Conservation (phyloP, 169 alveolate genomes). For the Babesia bovis region DNA sequence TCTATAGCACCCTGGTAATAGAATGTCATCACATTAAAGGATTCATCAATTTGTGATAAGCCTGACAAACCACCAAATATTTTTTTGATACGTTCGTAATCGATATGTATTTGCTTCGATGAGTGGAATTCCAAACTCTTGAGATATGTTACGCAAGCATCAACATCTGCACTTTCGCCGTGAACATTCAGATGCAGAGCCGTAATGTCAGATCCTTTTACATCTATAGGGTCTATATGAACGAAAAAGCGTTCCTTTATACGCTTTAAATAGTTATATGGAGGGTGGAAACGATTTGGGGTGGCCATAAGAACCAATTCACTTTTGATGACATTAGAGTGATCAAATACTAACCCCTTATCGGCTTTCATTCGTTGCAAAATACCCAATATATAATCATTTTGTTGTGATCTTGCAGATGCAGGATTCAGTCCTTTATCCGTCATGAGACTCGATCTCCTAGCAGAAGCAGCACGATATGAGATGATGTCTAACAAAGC, state of each 20-base stretch:
- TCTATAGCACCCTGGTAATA: conserved; percentile 56
- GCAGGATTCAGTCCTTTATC: neutral
- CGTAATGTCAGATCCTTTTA: neutral
- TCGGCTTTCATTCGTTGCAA: conserved; percentile 37
- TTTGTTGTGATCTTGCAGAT: conserved; percentile 1
- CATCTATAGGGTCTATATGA: conserved; percentile 26
- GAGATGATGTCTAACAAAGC: conserved; percentile 2
- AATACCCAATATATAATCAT: conserved; percentile 29
- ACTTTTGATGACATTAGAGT: conserved; percentile 10
- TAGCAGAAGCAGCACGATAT: neutral
- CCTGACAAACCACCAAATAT: conserved; percentile 27
- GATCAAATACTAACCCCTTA: conserved; percentile 33
- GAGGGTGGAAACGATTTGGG: conserved; percentile 54
- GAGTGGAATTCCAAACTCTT: conserved; percentile 20
- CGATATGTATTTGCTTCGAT: neutral
- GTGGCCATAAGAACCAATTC: conserved; percentile 38
- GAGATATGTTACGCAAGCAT: conserved; percentile 7
- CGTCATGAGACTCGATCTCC: neutral
- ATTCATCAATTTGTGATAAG: conserved; percentile 32
- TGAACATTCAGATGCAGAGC: conserved; percentile 19
- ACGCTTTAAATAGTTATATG: conserved; percentile 44
- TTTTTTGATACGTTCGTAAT: conserved; percentile 23
- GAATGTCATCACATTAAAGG: conserved; percentile 37
- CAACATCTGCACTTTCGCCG: conserved; percentile 26
- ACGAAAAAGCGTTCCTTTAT: conserved; percentile 44